These are phyloP conservation scores for Blastobotrys indianensis DNA, from an alignment of 1,139 yeast genomes.

Conservation along the genomic window DNA sequence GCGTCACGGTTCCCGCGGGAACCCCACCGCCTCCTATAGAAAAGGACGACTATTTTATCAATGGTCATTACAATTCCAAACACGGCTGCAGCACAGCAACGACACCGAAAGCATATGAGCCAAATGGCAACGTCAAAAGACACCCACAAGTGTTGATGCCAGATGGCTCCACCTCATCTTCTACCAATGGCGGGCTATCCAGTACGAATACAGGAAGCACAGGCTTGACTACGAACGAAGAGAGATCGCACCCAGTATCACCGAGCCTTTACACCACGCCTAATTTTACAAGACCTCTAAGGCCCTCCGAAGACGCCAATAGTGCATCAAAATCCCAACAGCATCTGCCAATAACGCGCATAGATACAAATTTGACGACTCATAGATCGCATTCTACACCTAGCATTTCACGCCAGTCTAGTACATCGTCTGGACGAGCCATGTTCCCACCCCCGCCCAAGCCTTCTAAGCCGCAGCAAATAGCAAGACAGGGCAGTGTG, in stretches of 20 bases:
- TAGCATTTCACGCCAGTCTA: constrained; percentile 6
- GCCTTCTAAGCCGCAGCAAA: neutral
- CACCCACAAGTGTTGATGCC: constrained; percentile 4
- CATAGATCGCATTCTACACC: constrained; percentile 11
- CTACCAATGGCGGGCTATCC: no score
- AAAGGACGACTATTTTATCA: neutral
- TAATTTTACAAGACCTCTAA: no score
- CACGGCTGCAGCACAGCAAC: neutral
- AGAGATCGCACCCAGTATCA: neutral
- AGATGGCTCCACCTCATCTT: neutral
- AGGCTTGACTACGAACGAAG: no score
- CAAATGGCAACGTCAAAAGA: no score
- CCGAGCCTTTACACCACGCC: neutral
- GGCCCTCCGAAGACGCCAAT: no score
- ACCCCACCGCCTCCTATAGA: neutral
- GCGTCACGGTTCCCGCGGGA: no score
- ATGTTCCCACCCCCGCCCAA: neutral
- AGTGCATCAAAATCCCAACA: neutral
- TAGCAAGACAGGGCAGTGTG: neutral
- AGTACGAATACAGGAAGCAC: no score
- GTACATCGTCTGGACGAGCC: neutral
- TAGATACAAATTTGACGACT: neutral
- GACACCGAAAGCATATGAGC: neutral
- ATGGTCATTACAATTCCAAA: neutral
- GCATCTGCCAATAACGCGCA: neutral